Conservation (phyloP, 2,329 filamentous ascomycete genomes). For the Cordyceps javanica region DNA sequence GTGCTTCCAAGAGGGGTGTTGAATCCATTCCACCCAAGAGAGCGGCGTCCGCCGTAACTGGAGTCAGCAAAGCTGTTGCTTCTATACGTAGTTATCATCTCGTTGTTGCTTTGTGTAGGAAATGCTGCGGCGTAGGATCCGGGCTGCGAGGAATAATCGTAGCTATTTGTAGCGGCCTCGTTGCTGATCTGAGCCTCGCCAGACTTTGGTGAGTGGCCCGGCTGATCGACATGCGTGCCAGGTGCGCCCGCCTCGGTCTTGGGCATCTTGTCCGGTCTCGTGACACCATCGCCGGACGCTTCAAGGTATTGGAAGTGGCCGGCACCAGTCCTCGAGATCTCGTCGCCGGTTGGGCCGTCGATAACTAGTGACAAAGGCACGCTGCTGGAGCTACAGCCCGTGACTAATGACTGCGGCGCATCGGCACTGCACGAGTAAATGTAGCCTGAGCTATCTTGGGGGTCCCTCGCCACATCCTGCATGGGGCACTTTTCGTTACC, state of each 20-base stretch:
- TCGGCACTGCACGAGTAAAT: constrained; percentile 68
- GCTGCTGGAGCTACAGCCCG: constrained; percentile 41
- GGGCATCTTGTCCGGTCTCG: constrained; percentile 29
- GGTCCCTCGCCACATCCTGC: constrained; percentile 57
- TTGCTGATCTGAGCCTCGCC: constrained; percentile 31
- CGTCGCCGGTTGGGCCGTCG: constrained; percentile 45
- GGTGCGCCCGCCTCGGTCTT: constrained; percentile 33
- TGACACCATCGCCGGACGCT: constrained; percentile 41
- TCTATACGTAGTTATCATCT: constrained; percentile 51
- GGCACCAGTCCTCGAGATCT: constrained; percentile 43
- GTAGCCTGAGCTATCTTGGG: constrained; percentile 52
- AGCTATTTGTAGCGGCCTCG: constrained; percentile 37
- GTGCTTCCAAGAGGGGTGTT: constrained; percentile 33
- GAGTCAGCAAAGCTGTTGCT: constrained; percentile 45
- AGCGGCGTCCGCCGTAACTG: constrained; percentile 36
- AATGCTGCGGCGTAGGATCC: constrained; percentile 34
- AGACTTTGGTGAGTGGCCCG: constrained; percentile 37
- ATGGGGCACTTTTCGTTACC: constrained; percentile 62
- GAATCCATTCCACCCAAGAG: constrained; percentile 38
- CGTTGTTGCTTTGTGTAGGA: constrained; percentile 34
- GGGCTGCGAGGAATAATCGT: constrained; percentile 39
- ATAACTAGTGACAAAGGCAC: constrained; percentile 51
- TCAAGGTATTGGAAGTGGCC: constrained; percentile 44
- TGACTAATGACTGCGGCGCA: constrained; percentile 56
- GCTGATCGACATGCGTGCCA: constrained; percentile 31